Percentiles rank a stretch among this genome's conserved stretches.
Conservation (phyloP, 2,329 filamentous ascomycete genomes). For the Metarhizium album region DNA sequence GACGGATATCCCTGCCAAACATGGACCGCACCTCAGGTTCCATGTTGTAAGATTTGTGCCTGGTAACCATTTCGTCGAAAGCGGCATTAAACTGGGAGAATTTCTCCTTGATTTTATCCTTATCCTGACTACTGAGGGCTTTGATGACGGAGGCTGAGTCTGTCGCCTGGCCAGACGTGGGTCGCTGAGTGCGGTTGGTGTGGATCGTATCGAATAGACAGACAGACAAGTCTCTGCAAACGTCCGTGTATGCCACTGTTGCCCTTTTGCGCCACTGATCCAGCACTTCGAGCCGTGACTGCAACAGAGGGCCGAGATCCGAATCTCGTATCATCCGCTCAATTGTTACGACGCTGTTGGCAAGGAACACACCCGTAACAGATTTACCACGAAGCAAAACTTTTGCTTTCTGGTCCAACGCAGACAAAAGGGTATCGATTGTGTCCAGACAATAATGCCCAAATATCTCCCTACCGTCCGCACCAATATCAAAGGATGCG, state of each 20-base stretch:
- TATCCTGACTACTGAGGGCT: constrained; percentile 76
- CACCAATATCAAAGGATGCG: constrained; percentile 74
- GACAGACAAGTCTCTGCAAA: constrained; percentile 79
- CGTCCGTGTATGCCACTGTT: constrained; percentile 68
- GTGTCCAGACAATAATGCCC: constrained; percentile 84
- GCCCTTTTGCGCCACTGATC: constrained; percentile 85
- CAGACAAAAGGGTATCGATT: constrained; percentile 66
- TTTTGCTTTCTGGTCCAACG: constrained; percentile 65
- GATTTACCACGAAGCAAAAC: constrained; percentile 66
- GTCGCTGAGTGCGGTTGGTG: constrained; percentile 65
- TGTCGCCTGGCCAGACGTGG: constrained; percentile 55
- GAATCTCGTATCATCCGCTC: constrained; percentile 77
- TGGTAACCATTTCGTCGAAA: constrained; percentile 79
- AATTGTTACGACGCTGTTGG: constrained; percentile 76
- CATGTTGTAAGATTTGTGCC: constrained; percentile 78
- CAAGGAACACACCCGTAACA: constrained; percentile 76
- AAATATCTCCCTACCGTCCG: constrained; percentile 80
- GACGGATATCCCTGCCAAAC: constrained; percentile 75
- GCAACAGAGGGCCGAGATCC: constrained; percentile 63
- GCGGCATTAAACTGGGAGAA: constrained; percentile 82
- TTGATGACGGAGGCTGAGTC: constrained; percentile 82
- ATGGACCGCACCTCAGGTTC: constrained; percentile 78
- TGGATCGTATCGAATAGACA: constrained; percentile 86
- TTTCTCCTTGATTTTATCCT: constrained; percentile 92
- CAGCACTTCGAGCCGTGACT: constrained; percentile 53